phyloP scores from a whole-genome alignment of 2,329 filamentous ascomycete species.

The Fonsecaea erecta region DNA sequence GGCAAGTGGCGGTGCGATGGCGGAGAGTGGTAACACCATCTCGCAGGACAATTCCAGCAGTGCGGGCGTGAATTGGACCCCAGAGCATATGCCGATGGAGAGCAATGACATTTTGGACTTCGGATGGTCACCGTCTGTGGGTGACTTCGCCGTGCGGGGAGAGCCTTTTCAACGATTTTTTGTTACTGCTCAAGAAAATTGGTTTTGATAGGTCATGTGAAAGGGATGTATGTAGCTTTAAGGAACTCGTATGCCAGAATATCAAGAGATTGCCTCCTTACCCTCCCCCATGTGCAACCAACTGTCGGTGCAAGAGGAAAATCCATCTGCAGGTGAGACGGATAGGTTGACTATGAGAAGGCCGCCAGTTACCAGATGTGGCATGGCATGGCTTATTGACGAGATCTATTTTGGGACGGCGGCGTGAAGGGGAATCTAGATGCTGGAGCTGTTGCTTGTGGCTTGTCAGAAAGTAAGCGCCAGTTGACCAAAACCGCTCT shows the following conservation, averaged over 20 bases:
- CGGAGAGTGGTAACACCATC: not conserved
- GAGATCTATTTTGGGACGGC: constrained; percentile 17
- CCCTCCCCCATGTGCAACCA: not conserved
- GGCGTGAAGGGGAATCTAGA: not conserved
- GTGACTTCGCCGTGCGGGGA: constrained; percentile 20
- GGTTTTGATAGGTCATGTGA: constrained; percentile 26
- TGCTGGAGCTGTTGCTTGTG: constrained; percentile 5
- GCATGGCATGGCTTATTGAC: not conserved
- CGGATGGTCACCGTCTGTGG: constrained; percentile 31
- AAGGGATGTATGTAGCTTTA: constrained; percentile 3
- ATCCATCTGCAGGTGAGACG: constrained; percentile 3
- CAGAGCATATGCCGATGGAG: constrained; percentile 13
- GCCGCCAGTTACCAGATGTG: not conserved
- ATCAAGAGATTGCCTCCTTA: not conserved
- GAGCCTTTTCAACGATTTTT: constrained; percentile 29
- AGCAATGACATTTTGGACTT: constrained; percentile 24
- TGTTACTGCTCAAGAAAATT: constrained; percentile 29
- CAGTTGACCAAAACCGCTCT: constrained; percentile 6
- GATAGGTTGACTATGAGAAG: not conserved
- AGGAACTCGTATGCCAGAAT: no score
- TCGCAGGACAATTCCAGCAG: constrained; percentile 8
- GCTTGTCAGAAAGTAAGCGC: constrained; percentile 10
- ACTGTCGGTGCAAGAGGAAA: not conserved
- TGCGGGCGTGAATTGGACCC: constrained; percentile 13
- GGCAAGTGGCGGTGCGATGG: not conserved